Conservation (phyloP, 2,329 filamentous ascomycete genomes). For the Fusarium heterosporum region DNA sequence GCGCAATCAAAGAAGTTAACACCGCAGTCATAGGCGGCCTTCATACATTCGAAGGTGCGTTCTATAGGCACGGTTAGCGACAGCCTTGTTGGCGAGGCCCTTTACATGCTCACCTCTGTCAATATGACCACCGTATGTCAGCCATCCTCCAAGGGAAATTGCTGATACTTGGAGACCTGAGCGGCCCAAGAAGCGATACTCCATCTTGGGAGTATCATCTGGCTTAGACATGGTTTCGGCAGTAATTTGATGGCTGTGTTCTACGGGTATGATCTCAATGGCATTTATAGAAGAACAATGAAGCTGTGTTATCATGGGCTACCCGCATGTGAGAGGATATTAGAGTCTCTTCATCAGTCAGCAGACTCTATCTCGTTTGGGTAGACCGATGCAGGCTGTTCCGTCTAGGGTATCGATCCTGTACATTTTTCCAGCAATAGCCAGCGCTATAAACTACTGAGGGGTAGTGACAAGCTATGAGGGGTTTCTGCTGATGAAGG, state of each 20-base stretch:
- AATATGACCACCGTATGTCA: conserved; percentile 81
- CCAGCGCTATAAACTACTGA: not conserved
- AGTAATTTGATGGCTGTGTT: not conserved
- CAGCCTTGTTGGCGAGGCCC: not conserved
- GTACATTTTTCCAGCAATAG: not conserved
- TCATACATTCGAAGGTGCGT: conserved; percentile 61
- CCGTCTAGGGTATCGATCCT: conserved; percentile 24
- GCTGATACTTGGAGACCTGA: conserved; percentile 59
- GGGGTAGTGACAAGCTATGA: not conserved
- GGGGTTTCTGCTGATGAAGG: not conserved
- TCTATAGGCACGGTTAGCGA: not conserved
- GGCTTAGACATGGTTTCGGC: conserved; percentile 54
- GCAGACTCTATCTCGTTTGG: conserved; percentile 1
- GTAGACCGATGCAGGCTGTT: not conserved
- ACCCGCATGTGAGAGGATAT: not conserved
- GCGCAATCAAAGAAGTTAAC: conserved; percentile 74
- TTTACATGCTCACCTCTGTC: not conserved
- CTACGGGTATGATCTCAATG: not conserved
- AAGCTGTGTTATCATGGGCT: not conserved
- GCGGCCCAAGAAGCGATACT: conserved; percentile 77
- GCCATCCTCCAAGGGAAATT: conserved; percentile 77
- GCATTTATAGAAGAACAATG: not conserved
- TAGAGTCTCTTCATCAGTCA: conserved; percentile 15
- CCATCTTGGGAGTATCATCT: conserved; percentile 67
- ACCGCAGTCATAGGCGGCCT: conserved; percentile 69